These are phyloP conservation scores for Fusarium metavorans DNA, from an alignment of 2,329 filamentous ascomycete genomes.

Conservation along the genomic window DNA sequence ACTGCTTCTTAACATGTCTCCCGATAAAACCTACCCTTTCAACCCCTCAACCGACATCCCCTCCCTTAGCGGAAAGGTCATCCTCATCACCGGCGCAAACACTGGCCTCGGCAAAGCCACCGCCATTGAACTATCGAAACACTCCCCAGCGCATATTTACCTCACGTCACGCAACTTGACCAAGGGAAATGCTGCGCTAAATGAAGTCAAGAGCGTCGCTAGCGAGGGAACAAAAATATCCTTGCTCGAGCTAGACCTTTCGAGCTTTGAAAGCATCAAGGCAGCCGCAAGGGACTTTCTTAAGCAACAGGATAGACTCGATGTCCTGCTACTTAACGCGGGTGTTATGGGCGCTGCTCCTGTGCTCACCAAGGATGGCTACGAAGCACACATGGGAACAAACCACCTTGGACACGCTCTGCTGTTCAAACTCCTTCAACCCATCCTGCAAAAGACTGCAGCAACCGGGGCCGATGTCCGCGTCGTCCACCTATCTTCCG, in stretches of 20 bases:
- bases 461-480: not conserved
- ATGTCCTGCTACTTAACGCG: not conserved
- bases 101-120: slow-evolving; percentile 1
- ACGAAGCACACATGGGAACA: not conserved
- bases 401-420: not conserved
- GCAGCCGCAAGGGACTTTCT: not conserved
- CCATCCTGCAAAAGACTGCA: not conserved
- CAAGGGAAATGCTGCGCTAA: not conserved
- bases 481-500: not conserved
- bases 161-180: not conserved
- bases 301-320: not conserved
- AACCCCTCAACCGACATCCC: not conserved
- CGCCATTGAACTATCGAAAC: not conserved
- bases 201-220: not conserved
- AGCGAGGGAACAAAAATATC: not conserved
- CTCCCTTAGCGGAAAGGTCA: not conserved
- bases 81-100: not conserved
- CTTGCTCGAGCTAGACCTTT: not conserved
- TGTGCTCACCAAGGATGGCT: not conserved
- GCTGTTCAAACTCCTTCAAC: not conserved
- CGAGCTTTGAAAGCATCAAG: not conserved
- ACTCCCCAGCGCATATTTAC: not conserved
- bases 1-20: not conserved
- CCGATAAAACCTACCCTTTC: not conserved
- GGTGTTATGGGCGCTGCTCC: not conserved